Percentiles rank a stretch among this genome's conserved stretches.
These are phyloP conservation scores for Brassica carinata DNA, from an alignment of 345 rosid genomes.

Conservation along the genomic window DNA sequence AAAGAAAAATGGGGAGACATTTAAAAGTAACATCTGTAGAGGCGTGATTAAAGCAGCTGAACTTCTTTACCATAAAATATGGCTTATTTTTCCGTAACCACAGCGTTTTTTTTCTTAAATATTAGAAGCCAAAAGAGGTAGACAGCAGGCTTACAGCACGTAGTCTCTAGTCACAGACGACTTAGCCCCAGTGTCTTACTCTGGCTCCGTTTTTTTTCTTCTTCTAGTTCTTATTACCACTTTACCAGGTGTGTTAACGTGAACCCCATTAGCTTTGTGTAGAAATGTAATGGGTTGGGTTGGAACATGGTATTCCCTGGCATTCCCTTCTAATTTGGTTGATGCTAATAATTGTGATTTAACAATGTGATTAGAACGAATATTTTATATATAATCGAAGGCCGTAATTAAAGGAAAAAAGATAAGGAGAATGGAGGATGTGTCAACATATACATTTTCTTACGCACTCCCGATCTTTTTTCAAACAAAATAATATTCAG, in stretches of 20 bases:
- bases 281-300: no score
- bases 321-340: neutral
- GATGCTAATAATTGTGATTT: neutral
- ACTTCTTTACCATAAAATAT: constrained; percentile 41
- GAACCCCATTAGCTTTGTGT: constrained; percentile 35
- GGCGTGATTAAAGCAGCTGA: constrained; percentile 41
- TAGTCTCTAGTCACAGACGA: no score
- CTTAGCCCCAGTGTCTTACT: constrained; percentile 30
- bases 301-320: no score
- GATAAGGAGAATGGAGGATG: constrained; percentile 12
- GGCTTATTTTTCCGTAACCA: constrained; percentile 37
- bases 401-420: constrained; percentile 17
- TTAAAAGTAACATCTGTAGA: constrained; percentile 15
- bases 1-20: neutral
- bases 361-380: neutral
- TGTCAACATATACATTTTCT: constrained; percentile 21
- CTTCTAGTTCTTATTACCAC: neutral
- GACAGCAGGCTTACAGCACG: no score
- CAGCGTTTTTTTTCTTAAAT: no score
- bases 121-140: no score
- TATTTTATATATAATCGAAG: neutral
- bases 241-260: constrained; percentile 32
- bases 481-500: neutral
- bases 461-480: neutral
- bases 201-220: constrained; percentile 26